Conservation (phyloP, 2,329 filamentous ascomycete species). For the Microascus cirrosus region DNA sequence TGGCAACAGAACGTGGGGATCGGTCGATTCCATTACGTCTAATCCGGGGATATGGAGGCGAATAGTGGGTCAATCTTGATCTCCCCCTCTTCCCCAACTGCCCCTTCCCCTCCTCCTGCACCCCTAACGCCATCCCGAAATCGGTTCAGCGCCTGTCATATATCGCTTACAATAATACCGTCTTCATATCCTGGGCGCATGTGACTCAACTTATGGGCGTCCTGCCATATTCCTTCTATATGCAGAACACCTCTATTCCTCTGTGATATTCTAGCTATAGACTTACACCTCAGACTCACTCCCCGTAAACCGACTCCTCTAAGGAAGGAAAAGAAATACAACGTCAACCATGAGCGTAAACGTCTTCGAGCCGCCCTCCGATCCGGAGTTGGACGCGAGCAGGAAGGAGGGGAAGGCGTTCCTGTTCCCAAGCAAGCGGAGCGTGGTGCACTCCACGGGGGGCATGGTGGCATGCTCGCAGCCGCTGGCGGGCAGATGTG, state of each 20-base stretch:
- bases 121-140: neutral
- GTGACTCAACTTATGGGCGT: too few species aligned
- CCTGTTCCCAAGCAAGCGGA: conserved; percentile 41
- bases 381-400: neutral
- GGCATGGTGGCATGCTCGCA: conserved; percentile 88
- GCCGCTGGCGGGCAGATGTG: conserved; percentile 79
- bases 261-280: neutral
- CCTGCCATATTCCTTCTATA: too few species aligned
- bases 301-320: neutral
- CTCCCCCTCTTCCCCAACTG: neutral
- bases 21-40: neutral
- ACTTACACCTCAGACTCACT: too few species aligned
- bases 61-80: neutral
- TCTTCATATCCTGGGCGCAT: too few species aligned
- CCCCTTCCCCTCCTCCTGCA: too few species aligned
- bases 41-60: neutral
- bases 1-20: neutral
- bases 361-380: neutral
- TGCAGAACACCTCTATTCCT: neutral
- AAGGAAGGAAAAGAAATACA: neutral
- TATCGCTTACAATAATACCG: too few species aligned
- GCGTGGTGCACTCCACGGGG: conserved; percentile 85
- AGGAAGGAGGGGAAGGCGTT: neutral
- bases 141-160: neutral
- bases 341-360: neutral